These are phyloP conservation scores for Zalaria obscura DNA, from an alignment of 2,329 filamentous ascomycete genomes.

Conservation along the genomic window DNA sequence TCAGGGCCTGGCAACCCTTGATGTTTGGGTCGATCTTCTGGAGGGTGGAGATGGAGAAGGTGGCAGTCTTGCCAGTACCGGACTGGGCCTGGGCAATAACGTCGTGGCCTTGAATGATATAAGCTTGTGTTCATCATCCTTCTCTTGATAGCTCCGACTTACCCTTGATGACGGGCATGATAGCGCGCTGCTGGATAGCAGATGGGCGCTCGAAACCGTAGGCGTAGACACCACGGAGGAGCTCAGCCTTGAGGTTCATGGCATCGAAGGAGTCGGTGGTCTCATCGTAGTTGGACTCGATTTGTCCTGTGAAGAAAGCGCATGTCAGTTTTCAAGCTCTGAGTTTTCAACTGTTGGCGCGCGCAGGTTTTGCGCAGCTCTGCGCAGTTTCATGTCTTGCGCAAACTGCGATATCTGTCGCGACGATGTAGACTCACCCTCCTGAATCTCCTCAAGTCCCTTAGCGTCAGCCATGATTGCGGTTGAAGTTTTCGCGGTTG, in stretches of 20 bases:
- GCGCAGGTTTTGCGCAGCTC: not conserved
- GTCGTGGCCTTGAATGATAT: slow-evolving; percentile 58
- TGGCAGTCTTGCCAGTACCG: slow-evolving; percentile 98
- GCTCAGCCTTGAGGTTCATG: slow-evolving; percentile 93
- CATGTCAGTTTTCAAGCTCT: not conserved
- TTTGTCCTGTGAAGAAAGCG: slow-evolving; percentile 56
- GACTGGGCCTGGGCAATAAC: slow-evolving; percentile 99
- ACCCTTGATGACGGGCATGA: slow-evolving; percentile 99
- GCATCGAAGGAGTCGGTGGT: slow-evolving; percentile 98
- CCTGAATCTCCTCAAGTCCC: slow-evolving; percentile 95
- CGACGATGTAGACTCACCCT: slow-evolving; percentile 50
- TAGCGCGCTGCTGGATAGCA: slow-evolving; percentile 98
- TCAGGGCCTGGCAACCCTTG: slow-evolving; percentile 94
- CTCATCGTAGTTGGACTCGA: slow-evolving; percentile 99
- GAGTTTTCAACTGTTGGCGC: too few relatives aligned
- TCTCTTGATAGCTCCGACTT: slow-evolving; percentile 23
- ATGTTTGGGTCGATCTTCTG: slow-evolving; percentile 95
- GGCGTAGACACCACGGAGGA: slow-evolving; percentile 97
- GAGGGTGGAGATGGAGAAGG: slow-evolving; percentile 97
- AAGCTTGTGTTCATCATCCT: slow-evolving; percentile 3
- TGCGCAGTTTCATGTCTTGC: not conserved
- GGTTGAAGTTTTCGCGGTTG: slow-evolving; percentile 34
- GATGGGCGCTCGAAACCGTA: slow-evolving; percentile 99
- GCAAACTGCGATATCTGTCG: not conserved
- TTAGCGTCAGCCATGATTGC: slow-evolving; percentile 98